phyloP scores from a whole-genome alignment of 75 land plant species.

The Selaginella moellendorffii region DNA sequence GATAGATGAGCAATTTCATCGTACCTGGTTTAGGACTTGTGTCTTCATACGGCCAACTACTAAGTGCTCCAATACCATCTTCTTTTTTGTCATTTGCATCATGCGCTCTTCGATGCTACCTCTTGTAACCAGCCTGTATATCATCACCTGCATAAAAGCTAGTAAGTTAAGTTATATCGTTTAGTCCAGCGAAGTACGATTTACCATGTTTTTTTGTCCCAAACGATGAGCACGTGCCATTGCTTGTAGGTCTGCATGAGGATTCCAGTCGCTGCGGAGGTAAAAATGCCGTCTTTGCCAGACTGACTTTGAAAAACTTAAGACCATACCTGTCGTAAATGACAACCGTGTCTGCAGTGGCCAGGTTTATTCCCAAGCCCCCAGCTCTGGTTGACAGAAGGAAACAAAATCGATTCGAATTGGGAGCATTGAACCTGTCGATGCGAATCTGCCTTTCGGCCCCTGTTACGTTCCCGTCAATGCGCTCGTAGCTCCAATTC shows the following conservation, averaged over 20 bases:
- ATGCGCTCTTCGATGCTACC: slow-evolving; percentile 97
- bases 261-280: slow-evolving; percentile 91
- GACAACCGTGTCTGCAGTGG: neutral
- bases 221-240: slow-evolving; percentile 99
- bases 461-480: neutral
- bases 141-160: slow-evolving; percentile 60
- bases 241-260: slow-evolving; percentile 99
- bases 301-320: neutral
- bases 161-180: neutral
- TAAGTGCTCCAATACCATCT: slow-evolving; percentile 95
- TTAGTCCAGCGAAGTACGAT: neutral
- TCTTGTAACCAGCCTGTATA: slow-evolving; percentile 73
- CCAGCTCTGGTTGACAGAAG: slow-evolving; percentile 5
- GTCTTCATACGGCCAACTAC: slow-evolving; percentile 92
- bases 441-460: slow-evolving; percentile 2
- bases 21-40: slow-evolving; percentile 74
- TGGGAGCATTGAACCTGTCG: slow-evolving; percentile 5
- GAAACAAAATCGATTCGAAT: slow-evolving; percentile 3
- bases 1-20: neutral
- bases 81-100: slow-evolving; percentile 99
- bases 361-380: neutral
- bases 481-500: neutral
- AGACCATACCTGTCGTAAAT: no score
- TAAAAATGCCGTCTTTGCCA: neutral
- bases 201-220: slow-evolving; percentile 82